These are phyloP conservation scores for Blyttiomyces sp. DNA, from an alignment of 371 early-diverging fungal genomes.

Conservation along the genomic window DNA sequence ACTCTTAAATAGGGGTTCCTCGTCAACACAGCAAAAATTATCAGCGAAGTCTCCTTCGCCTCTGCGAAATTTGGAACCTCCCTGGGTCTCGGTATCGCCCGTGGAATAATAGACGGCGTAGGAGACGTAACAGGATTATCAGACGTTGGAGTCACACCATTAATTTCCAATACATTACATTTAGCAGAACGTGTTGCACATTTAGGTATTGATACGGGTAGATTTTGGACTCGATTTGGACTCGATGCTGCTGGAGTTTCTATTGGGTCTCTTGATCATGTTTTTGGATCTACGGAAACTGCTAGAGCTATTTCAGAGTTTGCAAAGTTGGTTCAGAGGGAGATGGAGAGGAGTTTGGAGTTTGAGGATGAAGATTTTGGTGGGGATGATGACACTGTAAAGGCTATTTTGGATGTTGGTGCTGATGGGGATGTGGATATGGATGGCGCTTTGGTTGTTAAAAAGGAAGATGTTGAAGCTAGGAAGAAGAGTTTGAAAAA, in stretches of 20 bases:
- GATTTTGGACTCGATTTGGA: conserved; percentile 34
- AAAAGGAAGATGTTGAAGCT: no score
- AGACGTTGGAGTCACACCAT: conserved; percentile 22
- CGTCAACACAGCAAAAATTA: conserved; percentile 25
- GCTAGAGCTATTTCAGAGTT: conserved; percentile 79
- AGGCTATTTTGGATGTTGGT: neutral
- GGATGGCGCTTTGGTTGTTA: neutral
- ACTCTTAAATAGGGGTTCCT: conserved; percentile 26
- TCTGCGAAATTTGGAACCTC: conserved; percentile 32
- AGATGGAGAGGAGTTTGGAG: conserved; percentile 52
- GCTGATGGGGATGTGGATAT: neutral
- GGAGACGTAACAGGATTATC: conserved; percentile 30
- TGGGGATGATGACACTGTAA: no score
- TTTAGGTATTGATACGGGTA: conserved; percentile 31
- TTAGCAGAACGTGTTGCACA: conserved; percentile 34
- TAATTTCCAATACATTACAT: conserved; percentile 15
- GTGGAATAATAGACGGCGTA: conserved; percentile 26
- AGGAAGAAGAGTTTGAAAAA: conserved; percentile 1
- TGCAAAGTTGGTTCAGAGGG: conserved; percentile 69
- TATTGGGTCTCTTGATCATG: conserved; percentile 66
- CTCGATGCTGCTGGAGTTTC: conserved; percentile 18
- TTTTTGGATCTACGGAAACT: conserved; percentile 87
- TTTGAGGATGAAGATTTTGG: conserved; percentile 41
- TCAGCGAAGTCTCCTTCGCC: conserved; percentile 29
- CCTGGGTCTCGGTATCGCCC: conserved; percentile 27